These are phyloP conservation scores for Pythium aquatile DNA, from an alignment of 352 stramenopile species.

Conservation along the genomic window DNA sequence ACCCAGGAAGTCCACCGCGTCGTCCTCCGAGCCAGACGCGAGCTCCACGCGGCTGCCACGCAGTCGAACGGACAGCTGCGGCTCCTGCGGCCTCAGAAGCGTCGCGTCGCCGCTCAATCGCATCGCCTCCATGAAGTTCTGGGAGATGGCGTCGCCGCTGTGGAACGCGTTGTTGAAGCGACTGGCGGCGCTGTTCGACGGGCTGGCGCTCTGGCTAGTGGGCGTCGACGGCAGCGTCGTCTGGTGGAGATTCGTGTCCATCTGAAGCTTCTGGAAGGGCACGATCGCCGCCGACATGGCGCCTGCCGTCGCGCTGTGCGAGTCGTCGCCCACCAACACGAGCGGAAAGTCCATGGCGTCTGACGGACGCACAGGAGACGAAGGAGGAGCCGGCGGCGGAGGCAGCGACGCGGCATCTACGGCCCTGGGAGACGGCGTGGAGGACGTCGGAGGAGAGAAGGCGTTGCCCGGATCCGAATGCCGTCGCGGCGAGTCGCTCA, in stretches of 20 bases:
- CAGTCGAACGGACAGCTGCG: slow-evolving; percentile 71
- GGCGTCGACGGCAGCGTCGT: slow-evolving; percentile 48
- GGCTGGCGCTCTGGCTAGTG: slow-evolving; percentile 9
- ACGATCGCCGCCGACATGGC: slow-evolving; percentile 57
- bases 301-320: slow-evolving; percentile 4
- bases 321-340: slow-evolving; percentile 39
- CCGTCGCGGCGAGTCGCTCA: slow-evolving; percentile 23
- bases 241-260: slow-evolving; percentile 77
- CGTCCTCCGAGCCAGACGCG: slow-evolving; percentile 59
- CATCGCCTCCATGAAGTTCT: slow-evolving; percentile 74
- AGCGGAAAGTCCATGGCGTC: slow-evolving; percentile 51
- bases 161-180: slow-evolving; percentile 22
- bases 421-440: slow-evolving; percentile 4
- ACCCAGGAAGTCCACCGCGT: slow-evolving; percentile 75
- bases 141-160: slow-evolving; percentile 34
- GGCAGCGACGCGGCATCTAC: slow-evolving; percentile 6
- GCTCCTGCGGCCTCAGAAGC: slow-evolving; percentile 40
- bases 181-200: slow-evolving; percentile 10
- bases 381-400: slow-evolving; percentile 2
- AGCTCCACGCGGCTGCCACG: slow-evolving; percentile 69
- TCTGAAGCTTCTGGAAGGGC: slow-evolving; percentile 78
- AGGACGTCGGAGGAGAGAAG: not conserved
- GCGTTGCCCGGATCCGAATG: slow-evolving; percentile 1
- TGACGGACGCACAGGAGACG: not conserved
- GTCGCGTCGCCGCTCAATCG: slow-evolving; percentile 44